Conservation (phyloP, 148 eudicot genomes). For the Dysphania ambrosioides region DNA sequence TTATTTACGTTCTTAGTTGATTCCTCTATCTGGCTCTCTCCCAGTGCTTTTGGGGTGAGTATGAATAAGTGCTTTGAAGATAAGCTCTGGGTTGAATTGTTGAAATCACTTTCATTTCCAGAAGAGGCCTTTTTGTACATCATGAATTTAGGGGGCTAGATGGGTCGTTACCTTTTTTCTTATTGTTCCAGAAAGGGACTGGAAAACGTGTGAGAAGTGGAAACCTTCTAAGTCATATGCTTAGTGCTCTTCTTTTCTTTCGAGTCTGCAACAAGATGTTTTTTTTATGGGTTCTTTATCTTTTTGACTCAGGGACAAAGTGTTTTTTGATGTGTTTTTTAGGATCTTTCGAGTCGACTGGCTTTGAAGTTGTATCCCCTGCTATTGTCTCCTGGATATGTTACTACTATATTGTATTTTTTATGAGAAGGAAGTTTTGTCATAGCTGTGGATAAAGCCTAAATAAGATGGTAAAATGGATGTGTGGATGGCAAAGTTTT, state of each 20-base stretch:
- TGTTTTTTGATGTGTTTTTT: background rate
- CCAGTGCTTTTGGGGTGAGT: too few species aligned
- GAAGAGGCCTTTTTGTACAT: background rate
- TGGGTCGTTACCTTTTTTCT: background rate
- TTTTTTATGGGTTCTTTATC: background rate
- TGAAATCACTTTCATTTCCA: constrained; percentile 1
- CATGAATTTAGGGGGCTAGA: background rate
- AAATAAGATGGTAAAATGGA: too few species aligned
- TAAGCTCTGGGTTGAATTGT: background rate
- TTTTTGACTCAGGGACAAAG: too few species aligned
- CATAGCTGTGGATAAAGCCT: background rate
- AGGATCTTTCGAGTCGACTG: background rate
- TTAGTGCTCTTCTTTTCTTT: background rate
- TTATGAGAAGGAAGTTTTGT: background rate
- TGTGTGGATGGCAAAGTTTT: too few species aligned
- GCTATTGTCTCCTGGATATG: background rate
- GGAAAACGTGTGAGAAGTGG: background rate
- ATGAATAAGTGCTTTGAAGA: background rate
- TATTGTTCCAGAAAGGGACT: too few species aligned
- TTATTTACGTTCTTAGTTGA: background rate
- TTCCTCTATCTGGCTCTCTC: too few species aligned
- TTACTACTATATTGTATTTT: background rate
- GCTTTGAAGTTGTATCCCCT: background rate
- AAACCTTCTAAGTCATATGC: background rate
- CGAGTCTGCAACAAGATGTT: background rate